Evolutionary conservation across 305 asterid genomes (phyloP), one percentile per base, ranked within the genome.

Genomic region (Petunia hybrid): DNA sequence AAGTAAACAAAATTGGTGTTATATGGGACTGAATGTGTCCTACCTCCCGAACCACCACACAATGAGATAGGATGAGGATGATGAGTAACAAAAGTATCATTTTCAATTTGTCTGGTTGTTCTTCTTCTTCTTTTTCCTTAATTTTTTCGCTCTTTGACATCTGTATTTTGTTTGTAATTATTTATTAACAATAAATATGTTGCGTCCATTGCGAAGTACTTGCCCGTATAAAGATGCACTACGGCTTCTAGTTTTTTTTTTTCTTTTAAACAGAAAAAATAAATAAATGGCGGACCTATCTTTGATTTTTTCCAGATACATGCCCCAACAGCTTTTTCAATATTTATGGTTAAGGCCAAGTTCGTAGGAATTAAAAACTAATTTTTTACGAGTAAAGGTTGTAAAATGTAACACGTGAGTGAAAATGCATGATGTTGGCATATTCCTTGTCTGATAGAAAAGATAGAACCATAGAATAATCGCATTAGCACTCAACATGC

Each of bases 11-110:
- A 46, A 55, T 71, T 16, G 42, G 61, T 71, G 77, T 48, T 69
- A 2, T 5, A 71, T 71, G 60, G 77, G 12, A 38, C 55, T 70
- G 42, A 70, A 10, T 46, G 77, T 46, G 12, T 71, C 61, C 61
- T 71, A 71, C 43, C 77, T 10, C 12, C 77, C 61, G 55, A 46
- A 46, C 77, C 61, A 71, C 77, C 61, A 31, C 43, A 71, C 61
- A 46, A 10, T 46, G 61, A 46, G 77, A 46, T 71, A 3, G 55
- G 56, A 70, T 31, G 61, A 71, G 13, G 40, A 69, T 43, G 22
- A 70, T 70, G 22, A 70, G 6, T 46, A 70, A 60, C 60, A 46
- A 71, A 71, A 31, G 61, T 46, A 71, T 46, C 61, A 46, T 22
- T 71, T 46, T 2, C 77, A 46, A 71, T 71, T 31, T 46, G 61